phyloP scores from a whole-genome alignment of 208 protist species.

The Novymonas esmeraldas region DNA sequence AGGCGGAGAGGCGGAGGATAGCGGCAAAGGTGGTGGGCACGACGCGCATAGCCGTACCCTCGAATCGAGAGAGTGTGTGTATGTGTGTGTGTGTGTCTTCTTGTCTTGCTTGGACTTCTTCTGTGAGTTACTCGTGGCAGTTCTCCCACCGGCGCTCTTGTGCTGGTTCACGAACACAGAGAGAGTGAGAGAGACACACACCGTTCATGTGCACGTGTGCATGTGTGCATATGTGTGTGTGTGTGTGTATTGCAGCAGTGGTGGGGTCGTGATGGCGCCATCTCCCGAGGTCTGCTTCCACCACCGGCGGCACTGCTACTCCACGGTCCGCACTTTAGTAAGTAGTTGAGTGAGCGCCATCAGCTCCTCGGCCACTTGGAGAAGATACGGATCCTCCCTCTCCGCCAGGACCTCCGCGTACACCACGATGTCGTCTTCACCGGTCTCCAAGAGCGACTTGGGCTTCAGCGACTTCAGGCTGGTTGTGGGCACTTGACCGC shows the following conservation, averaged over 20 bases:
- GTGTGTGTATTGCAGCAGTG: no score
- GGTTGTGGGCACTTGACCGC: neutral
- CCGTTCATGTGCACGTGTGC: neutral
- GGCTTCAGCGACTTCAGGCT: slow-evolving; percentile 2
- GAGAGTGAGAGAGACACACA: no score
- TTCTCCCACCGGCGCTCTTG: no score
- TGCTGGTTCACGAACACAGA: no score
- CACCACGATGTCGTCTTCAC: slow-evolving; percentile 9
- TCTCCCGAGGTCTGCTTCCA: neutral
- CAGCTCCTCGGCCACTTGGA: slow-evolving; percentile 49
- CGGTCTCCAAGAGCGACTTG: neutral
- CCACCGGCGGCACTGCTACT: neutral
- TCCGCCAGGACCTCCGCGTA: slow-evolving; percentile 13
- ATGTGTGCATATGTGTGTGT: neutral
- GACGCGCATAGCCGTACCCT: no score
- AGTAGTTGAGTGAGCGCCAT: slow-evolving; percentile 65
- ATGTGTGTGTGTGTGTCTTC: no score
- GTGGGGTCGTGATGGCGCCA: no score
- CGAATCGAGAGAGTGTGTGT: no score
- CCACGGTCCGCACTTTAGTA: slow-evolving; percentile 1
- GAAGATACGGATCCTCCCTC: slow-evolving; percentile 50
- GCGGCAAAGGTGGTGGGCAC: no score
- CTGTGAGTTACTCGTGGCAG: no score
- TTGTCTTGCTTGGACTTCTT: no score
- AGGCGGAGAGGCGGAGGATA: no score